Evolutionary conservation across 371 early-diverging fungal genomes (phyloP), one percentile per base, ranked within the genome.

Genomic region (Mucor mucedo): DNA sequence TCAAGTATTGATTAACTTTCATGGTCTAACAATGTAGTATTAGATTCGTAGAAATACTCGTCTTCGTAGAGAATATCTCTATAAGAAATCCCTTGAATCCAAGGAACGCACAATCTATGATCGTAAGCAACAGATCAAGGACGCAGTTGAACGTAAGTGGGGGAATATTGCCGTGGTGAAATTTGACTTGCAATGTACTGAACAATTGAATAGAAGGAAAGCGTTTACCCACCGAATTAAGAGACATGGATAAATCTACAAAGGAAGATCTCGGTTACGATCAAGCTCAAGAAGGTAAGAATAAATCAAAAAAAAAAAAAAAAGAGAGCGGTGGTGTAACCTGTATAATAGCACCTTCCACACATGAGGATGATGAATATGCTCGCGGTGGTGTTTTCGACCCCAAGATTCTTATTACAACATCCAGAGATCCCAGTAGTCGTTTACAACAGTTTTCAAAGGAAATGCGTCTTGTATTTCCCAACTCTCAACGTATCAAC

Each of bases 401-500:
- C 67, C 98, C 99, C 53, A 99, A 98, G 72, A 87, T 99, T 11
- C 77, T 99, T 29, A 93, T 99, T 47, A 99, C 99, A 16, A 99
- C 99, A 10, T 98, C 98, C 14, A 87, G 98, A 62, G 97, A 97
- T 70, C 99, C 99, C 11, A 93, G 93, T 72, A 90, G 91, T 68
- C 89, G 98, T 41, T 84, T 99, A 68, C 87, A 91, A 67, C 93
- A 95, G 76, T 99, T 99, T 78, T 87, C 98, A 56, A 99, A 99
- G 73, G 98, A 99, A 82, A 92, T 99, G 91, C 88, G 95, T 39
- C 87, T 98, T 54, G 87, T 98, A 21, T 90, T 99, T 65, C 99
- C 99, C 44, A 97, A 97, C 77, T 93, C 98, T 45, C 97, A 97
- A 71, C 89, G 98, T 71, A 94, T 99, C 71, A 98, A 99, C 77